phyloP scores from a whole-genome alignment of 768 basidiomycete species.

The Clathrus columnatus region DNA sequence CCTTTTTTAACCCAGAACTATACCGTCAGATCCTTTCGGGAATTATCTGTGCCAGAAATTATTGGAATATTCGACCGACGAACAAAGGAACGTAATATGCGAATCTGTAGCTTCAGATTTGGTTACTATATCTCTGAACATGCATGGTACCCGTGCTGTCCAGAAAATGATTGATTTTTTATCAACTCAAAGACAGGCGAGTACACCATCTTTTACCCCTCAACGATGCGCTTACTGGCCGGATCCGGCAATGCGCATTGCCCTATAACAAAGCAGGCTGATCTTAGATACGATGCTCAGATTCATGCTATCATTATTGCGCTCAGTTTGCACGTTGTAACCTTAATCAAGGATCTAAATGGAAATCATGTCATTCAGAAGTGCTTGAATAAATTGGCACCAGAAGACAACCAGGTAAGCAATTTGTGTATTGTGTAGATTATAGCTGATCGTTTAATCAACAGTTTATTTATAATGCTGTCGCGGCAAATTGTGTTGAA shows the following conservation, averaged over 20 bases:
- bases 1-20: conserved; percentile 9
- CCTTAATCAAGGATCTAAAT: conserved; percentile 97
- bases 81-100: conserved; percentile 93
- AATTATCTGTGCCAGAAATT: conserved; percentile 99
- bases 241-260: conserved; percentile 7
- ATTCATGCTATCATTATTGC: conserved; percentile 96
- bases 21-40: conserved; percentile 80
- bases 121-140: conserved; percentile 96
- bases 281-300: conserved; percentile 77
- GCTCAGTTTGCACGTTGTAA: conserved; percentile 94
- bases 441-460: not conserved
- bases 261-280: conserved; percentile 46
- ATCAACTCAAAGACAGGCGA: conserved; percentile 86
- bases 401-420: conserved; percentile 93
- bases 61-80: conserved; percentile 93
- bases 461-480: conserved; percentile 98
- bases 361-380: conserved; percentile 99
- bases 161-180: conserved; percentile 99
- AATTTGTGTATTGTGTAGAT: not conserved
- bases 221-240: conserved; percentile 32
- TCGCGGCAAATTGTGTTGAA: conserved; percentile 97
- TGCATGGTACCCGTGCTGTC: conserved; percentile 98
- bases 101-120: conserved; percentile 96
- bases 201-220: conserved; percentile 29
- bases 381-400: conserved; percentile 94